Evolutionary conservation across 2,329 filamentous ascomycete species (phyloP).

Genomic region (Talaromyces albobiverticillius): DNA sequence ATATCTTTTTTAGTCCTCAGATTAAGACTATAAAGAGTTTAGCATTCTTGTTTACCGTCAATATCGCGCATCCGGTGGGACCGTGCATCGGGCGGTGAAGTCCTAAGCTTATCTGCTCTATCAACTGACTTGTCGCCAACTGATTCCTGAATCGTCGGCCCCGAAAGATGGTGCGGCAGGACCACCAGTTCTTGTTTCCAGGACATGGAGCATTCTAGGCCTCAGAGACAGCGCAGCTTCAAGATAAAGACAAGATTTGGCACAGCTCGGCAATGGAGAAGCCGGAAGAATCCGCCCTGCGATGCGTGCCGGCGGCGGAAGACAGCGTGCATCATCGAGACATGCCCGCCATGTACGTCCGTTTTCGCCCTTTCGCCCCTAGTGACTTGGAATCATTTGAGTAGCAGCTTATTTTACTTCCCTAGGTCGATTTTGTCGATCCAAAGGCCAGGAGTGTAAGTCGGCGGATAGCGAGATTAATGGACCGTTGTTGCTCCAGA

Average conservation of each 20-base stretch:
- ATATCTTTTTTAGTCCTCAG: too few relatives aligned
- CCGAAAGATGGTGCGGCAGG: too few relatives aligned
- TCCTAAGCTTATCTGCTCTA: too few relatives aligned
- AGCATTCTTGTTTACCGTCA: too few relatives aligned
- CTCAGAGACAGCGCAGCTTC: background rate
- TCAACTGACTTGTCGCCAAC: too few relatives aligned
- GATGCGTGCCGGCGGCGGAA: conserved; percentile 47
- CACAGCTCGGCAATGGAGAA: conserved; percentile 23
- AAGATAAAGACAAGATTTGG: conserved; percentile 9
- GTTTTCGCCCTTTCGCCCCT: conserved; percentile 10
- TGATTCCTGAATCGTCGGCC: too few relatives aligned
- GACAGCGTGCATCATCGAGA: conserved; percentile 48
- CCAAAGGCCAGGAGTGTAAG: conserved; percentile 22
- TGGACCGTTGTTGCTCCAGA: conserved; percentile 17
- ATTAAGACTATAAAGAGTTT: too few relatives aligned
- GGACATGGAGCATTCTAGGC: background rate
- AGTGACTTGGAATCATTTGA: background rate
- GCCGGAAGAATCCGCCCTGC: conserved; percentile 48
- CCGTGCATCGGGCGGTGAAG: too few relatives aligned
- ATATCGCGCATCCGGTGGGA: too few relatives aligned
- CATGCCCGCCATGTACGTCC: conserved; percentile 44
- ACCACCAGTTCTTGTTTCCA: background rate
- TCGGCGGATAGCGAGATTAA: conserved; percentile 8
- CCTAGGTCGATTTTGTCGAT: conserved; percentile 28
- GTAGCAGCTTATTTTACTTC: background rate